Conservation (phyloP, 1,284 basidiomycete genomes). For the Mycosarcoma maydis region DNA sequence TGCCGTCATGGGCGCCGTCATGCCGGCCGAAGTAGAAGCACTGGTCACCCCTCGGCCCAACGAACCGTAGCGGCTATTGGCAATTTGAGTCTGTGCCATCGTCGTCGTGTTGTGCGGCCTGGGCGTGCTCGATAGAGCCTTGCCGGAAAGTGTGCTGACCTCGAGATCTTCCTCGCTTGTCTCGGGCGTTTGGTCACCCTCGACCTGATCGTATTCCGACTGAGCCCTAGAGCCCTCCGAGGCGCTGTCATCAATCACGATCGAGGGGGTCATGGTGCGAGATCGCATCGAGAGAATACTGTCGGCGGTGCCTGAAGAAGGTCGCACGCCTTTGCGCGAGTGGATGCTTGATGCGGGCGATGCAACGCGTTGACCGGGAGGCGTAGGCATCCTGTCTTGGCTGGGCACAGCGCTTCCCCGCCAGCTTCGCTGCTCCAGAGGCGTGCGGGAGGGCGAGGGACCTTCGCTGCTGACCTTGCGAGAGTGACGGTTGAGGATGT, state of each 20-base stretch:
- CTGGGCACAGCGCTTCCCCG: constrained; percentile 16
- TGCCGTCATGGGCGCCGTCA: constrained; percentile 28
- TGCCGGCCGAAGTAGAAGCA: constrained; percentile 28
- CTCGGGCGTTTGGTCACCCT: constrained; percentile 56
- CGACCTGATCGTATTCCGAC: constrained; percentile 39
- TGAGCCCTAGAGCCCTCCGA: constrained; percentile 46
- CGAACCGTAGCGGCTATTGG: constrained; percentile 24
- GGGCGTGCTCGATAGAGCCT: constrained; percentile 28
- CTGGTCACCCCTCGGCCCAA: constrained; percentile 25
- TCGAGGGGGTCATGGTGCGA: constrained; percentile 50
- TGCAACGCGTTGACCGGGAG: constrained; percentile 24
- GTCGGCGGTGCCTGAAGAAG: constrained; percentile 39
- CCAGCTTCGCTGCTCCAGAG: constrained; percentile 46
- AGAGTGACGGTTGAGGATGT: constrained; percentile 35
- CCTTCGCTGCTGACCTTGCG: constrained; percentile 39
- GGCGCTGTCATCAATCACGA: constrained; percentile 58
- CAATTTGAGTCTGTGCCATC: constrained; percentile 15
- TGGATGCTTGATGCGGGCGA: constrained; percentile 37
- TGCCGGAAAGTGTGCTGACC: constrained; percentile 31
- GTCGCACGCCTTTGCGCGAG: constrained; percentile 28
- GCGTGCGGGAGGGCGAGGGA: constrained; percentile 14
- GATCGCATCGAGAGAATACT: constrained; percentile 48
- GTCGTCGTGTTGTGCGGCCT: constrained; percentile 10
- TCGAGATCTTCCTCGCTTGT: constrained; percentile 59
- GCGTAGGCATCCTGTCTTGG: constrained; percentile 26